Evolutionary conservation across 2,329 filamentous ascomycete species (phyloP).

Genomic region (Hypoxylon sp.): DNA sequence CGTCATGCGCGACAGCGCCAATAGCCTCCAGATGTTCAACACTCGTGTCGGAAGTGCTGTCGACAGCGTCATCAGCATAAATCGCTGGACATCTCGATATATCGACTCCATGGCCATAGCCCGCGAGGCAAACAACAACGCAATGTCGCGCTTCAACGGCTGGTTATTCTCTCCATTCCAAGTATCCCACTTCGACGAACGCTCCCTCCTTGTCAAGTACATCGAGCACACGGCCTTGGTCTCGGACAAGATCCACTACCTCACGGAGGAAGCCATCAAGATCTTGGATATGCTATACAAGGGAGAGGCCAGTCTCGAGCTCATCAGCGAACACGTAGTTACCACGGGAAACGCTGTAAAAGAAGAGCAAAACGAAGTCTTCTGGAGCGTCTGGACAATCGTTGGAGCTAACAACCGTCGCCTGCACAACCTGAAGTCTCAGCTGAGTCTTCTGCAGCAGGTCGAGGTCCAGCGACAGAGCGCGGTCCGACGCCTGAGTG

Average conservation of each 20-base stretch:
- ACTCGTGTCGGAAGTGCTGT: conserved; percentile 77
- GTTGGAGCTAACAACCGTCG: conserved; percentile 73
- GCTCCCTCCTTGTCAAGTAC: conserved; percentile 75
- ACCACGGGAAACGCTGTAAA: conserved; percentile 68
- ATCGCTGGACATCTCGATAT: conserved; percentile 76
- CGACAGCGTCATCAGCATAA: conserved; percentile 77
- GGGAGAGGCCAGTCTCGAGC: conserved; percentile 73
- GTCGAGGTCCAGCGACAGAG: conserved; percentile 72
- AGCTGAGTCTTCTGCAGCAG: conserved; percentile 70
- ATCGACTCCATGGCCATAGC: conserved; percentile 67
- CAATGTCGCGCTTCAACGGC: conserved; percentile 51
- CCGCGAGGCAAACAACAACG: conserved; percentile 42
- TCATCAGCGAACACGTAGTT: conserved; percentile 74
- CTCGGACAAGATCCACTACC: conserved; percentile 70
- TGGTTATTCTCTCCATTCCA: conserved; percentile 70
- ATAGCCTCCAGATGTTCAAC: conserved; percentile 78
- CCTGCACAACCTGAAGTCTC: conserved; percentile 67
- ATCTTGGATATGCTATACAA: conserved; percentile 71
- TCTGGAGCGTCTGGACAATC: conserved; percentile 76
- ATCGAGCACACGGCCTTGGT: conserved; percentile 75
- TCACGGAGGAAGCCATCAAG: conserved; percentile 76
- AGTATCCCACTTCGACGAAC: conserved; percentile 66
- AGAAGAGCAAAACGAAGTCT: conserved; percentile 69
- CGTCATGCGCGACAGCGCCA: conserved; percentile 69
- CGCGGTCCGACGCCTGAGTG: conserved; percentile 73